Evolutionary conservation across 257 asterid genomes (phyloP).

Genomic region (Solanum habrochaites): DNA sequence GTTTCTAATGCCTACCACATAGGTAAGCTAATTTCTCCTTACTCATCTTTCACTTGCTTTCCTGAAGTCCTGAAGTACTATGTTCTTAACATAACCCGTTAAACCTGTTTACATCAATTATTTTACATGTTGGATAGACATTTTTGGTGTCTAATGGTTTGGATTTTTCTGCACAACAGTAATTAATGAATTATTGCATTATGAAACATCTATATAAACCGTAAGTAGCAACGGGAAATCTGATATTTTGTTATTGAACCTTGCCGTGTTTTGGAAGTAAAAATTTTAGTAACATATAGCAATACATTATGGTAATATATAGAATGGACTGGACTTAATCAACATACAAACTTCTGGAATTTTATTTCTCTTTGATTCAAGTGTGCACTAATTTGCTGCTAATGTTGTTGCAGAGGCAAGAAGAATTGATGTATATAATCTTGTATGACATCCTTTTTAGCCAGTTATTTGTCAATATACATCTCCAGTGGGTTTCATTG

Average conservation of each 20-base stretch:
- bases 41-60: not conserved
- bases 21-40: not conserved
- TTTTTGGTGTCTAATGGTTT: not conserved
- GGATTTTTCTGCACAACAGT: not conserved
- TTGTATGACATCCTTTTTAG: constrained; percentile 79
- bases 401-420: constrained; percentile 59
- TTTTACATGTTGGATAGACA: not conserved
- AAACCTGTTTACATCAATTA: not conserved
- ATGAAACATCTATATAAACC: not conserved
- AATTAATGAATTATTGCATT: not conserved
- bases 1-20: not conserved
- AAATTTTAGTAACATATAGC: not conserved
- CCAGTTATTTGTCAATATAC: constrained; percentile 31
- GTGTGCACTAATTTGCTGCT: not conserved
- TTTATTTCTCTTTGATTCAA: not conserved
- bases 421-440: constrained; percentile 53
- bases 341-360: not conserved
- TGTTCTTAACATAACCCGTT: not conserved
- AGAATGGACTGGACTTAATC: not conserved
- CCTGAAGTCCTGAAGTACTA: not conserved
- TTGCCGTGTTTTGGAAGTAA: not conserved
- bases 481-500: not conserved
- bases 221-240: not conserved
- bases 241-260: not conserved
- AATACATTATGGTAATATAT: not conserved